A percentile compares a stretch with the other conserved stretches of the same genome.
Evolutionary conservation across 345 rosid genomes (phyloP).

Genomic region (Draba incana): DNA sequence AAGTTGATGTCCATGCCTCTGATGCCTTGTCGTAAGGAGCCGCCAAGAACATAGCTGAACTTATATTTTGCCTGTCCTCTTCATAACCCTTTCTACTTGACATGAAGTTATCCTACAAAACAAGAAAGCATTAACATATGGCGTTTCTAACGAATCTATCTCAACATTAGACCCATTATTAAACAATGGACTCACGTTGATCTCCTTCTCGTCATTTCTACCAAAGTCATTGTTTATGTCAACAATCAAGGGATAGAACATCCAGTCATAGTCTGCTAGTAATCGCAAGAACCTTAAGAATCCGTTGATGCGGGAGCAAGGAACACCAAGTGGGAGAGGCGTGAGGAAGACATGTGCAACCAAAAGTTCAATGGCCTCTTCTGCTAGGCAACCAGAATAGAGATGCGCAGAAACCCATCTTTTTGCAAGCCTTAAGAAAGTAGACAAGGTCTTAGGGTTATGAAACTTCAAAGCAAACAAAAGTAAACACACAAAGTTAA

Average conservation of each 20-base stretch:
- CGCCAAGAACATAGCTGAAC: slow-evolving; percentile 80
- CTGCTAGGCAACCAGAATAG: slow-evolving; percentile 86
- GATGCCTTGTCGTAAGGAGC: slow-evolving; percentile 91
- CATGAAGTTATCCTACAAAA: slow-evolving; percentile 64
- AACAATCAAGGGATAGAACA: slow-evolving; percentile 74
- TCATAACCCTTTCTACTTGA: slow-evolving; percentile 64
- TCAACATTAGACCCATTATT: slow-evolving; percentile 20
- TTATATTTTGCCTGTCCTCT: slow-evolving; percentile 51
- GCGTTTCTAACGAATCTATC: slow-evolving; percentile 16
- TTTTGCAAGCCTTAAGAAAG: slow-evolving; percentile 77
- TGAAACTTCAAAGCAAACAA: slow-evolving; percentile 22
- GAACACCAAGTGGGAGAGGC: slow-evolving; percentile 77
- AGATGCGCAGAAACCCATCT: slow-evolving; percentile 93
- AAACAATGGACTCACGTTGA: slow-evolving; percentile 57
- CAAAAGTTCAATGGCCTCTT: slow-evolving; percentile 84
- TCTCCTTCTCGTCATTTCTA: slow-evolving; percentile 69
- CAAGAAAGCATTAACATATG: slow-evolving; percentile 5
- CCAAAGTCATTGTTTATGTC: slow-evolving; percentile 83
- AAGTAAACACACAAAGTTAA: slow-evolving; percentile 17
- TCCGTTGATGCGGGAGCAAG: slow-evolving; percentile 83
- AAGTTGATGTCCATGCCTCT: slow-evolving; percentile 81
- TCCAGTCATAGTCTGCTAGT: slow-evolving; percentile 81
- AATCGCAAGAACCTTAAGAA: slow-evolving; percentile 89
- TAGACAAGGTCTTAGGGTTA: slow-evolving; percentile 9
- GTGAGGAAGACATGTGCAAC: slow-evolving; percentile 80